Base-by-base conservation (phyloP, 306 rosid genomes). In the Ziziphus jujuba region DNA sequence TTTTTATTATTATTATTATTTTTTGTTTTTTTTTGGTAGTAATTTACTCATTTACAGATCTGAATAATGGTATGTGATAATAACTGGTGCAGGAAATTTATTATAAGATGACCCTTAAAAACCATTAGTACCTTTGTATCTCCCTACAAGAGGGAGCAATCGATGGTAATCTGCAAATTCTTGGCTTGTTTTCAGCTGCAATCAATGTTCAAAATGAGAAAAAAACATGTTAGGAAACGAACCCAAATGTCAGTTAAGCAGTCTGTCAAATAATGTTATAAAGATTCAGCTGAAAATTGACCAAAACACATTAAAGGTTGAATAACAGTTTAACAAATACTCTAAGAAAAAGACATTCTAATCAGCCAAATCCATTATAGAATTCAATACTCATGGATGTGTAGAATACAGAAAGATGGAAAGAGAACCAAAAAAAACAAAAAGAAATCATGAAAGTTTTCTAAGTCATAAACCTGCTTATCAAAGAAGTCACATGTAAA, bases 121-220 rank as follows among this genome's bases (percentile, higher is more conserved):
- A 50, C 22, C 20, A 50, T 21, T 12, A 57, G 56, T 80, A 90
- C 99, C 99, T 83, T 83, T 76, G 25, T 83, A 84, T 82, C 34
- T 87, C 61, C 83, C 85, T 64, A 73, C 65, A 19, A 97, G 87
- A 35, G 80, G 68, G 61, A 91, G 91, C 71, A 90, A 61, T 31
- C 96, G 89, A 75, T 93, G 90, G 77, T 83, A 93, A 81, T 85
- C 76, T 1, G 79, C 97, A 61, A 81, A 77, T 16, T 50, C 58
- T 67, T 52, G 69, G 67, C 90, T 81, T 36, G 96, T 87, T 73
- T 66, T 74, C 59, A 88, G 83, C 92, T 93, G 85, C 62, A 9
- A 28, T 59, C 35, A 74, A 65, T 34, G 67, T 66, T 50, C 56
- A 61, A 33, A 62, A 68, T 61, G 11, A 45, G 48, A 15, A 61